phyloP scores from a whole-genome alignment of 345 rosid species.

The Eucalyptus rudis region DNA sequence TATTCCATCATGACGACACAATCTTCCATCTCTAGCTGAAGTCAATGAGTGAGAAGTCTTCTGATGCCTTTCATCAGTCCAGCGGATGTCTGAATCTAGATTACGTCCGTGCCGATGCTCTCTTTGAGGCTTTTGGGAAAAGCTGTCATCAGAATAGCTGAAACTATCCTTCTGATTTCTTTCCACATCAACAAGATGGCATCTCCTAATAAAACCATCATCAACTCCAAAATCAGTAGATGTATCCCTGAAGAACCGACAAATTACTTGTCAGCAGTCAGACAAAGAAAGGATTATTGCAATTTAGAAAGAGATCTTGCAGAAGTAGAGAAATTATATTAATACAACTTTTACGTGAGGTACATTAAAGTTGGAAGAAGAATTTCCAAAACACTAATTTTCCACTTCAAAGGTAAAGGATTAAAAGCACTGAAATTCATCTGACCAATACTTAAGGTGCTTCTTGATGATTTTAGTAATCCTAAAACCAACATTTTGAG shows the following conservation, averaged over 20 bases:
- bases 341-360: background rate
- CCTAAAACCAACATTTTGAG: too few species aligned
- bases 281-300: background rate
- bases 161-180: constrained; percentile 3
- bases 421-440: background rate
- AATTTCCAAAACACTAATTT: background rate
- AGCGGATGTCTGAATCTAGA: background rate
- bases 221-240: background rate
- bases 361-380: background rate
- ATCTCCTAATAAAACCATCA: background rate
- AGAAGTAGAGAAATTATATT: background rate
- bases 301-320: background rate
- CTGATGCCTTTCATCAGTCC: background rate
- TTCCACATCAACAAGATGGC: background rate
- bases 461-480: background rate
- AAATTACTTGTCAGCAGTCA: background rate
- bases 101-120: background rate
- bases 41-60: background rate
- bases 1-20: background rate
- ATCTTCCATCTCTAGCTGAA: background rate
- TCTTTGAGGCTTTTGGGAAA: background rate
- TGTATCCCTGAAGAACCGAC: constrained; percentile 1
- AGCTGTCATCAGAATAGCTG: constrained; percentile 10
- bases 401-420: background rate
- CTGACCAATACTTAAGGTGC: background rate